Evolutionary conservation across 148 eudicot species (phyloP).

Genomic region (Cornus controversa): DNA sequence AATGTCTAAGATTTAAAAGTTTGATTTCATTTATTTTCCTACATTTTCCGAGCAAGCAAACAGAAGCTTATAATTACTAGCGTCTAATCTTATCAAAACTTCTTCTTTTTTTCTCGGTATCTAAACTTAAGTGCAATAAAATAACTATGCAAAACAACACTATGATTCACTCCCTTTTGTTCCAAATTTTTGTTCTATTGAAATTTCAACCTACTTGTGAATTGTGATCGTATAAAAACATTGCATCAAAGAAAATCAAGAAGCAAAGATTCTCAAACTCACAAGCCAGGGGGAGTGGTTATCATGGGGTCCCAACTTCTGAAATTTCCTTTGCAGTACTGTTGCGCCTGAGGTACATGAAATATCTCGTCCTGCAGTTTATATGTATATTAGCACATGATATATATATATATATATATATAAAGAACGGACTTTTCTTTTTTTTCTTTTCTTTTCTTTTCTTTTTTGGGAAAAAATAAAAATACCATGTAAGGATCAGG

Average conservation of each 20-base stretch:
- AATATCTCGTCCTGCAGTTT: conserved; percentile 84
- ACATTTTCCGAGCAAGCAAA: not conserved
- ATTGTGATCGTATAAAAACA: too few species aligned
- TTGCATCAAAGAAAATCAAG: not conserved
- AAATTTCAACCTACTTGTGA: not conserved
- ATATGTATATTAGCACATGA: not conserved
- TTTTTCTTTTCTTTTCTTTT: too few species aligned
- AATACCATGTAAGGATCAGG: conserved; percentile 89
- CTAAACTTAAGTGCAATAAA: too few species aligned
- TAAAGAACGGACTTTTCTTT: too few species aligned
- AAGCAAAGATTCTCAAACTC: conserved; percentile 21
- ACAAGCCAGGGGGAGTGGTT: conserved; percentile 98
- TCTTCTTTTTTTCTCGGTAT: not conserved
- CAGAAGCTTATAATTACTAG: too few species aligned
- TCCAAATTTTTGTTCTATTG: not conserved
- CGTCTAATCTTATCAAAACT: not conserved
- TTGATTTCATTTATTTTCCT: not conserved
- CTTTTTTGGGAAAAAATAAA: not conserved
- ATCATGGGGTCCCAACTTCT: conserved; percentile 97
- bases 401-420: not conserved
- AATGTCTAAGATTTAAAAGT: not conserved
- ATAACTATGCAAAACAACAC: not conserved
- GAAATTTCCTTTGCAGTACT: conserved; percentile 83
- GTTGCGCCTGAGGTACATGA: conserved; percentile 88
- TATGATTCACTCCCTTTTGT: not conserved